Evolutionary conservation across 257 asterid species (phyloP).

Genomic region (Nicotiana noctiflora): DNA sequence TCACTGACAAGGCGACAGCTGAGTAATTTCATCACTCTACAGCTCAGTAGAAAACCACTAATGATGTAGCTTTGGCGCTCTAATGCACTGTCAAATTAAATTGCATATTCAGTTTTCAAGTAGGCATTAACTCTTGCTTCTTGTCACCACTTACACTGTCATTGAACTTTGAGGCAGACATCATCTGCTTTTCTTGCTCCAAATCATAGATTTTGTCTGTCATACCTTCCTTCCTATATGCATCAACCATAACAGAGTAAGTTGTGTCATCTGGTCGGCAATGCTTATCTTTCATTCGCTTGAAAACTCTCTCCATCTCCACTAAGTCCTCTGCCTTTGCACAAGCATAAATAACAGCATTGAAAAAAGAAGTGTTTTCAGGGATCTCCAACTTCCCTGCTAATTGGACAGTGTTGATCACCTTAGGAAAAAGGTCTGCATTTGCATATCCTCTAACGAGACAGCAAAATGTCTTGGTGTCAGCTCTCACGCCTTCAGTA

Average conservation of each 20-base stretch:
- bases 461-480: slow-evolving; percentile 87
- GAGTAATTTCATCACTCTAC: background rate
- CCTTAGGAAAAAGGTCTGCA: slow-evolving; percentile 77
- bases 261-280: slow-evolving; percentile 65
- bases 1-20: background rate
- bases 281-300: slow-evolving; percentile 71
- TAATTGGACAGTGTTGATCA: slow-evolving; percentile 61
- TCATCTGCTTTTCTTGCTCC: slow-evolving; percentile 53
- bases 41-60: background rate
- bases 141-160: slow-evolving; percentile 13
- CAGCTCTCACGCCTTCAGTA: slow-evolving; percentile 66
- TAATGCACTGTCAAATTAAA: background rate
- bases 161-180: slow-evolving; percentile 11
- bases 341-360: slow-evolving; percentile 82
- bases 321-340: slow-evolving; percentile 76
- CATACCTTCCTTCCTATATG: slow-evolving; percentile 81
- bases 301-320: slow-evolving; percentile 92
- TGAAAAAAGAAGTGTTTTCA: slow-evolving; percentile 72
- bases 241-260: slow-evolving; percentile 65
- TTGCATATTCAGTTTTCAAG: background rate
- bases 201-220: slow-evolving; percentile 63
- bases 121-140: slow-evolving; percentile 13
- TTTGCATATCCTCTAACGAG: slow-evolving; percentile 82
- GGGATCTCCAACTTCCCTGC: slow-evolving; percentile 85
- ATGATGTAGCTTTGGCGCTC: background rate